Evolutionary conservation across 441 rosid species (phyloP).

Genomic region (Jatropha multifida): DNA sequence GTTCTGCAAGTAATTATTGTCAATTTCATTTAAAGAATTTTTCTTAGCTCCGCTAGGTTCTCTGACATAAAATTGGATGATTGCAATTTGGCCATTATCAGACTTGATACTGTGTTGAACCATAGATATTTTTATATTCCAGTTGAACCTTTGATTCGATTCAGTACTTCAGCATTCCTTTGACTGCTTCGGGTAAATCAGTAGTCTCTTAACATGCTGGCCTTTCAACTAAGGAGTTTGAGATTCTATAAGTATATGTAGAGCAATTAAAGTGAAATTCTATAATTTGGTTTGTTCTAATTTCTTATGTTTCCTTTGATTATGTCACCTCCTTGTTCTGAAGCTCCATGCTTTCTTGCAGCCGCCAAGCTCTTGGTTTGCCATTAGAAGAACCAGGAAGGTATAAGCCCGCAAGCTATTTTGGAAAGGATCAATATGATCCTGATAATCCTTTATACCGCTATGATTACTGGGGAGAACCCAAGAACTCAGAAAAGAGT

Average conservation of each 20-base stretch:
- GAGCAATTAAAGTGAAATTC: background rate
- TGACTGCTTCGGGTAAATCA: background rate
- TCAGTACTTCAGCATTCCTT: background rate
- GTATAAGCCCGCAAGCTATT: constrained; percentile 62
- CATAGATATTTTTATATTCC: background rate
- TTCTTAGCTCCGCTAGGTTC: background rate
- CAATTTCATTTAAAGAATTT: background rate
- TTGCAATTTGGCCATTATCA: background rate
- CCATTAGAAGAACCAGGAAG: constrained; percentile 95
- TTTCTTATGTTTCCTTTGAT: background rate
- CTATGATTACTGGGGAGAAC: constrained; percentile 95
- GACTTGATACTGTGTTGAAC: background rate
- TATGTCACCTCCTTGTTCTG: background rate
- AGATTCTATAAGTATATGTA: background rate
- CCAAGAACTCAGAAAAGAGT: constrained; percentile 88
- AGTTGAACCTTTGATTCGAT: background rate
- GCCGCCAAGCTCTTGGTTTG: constrained; percentile 83
- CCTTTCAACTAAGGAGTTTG: background rate
- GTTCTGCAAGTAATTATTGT: background rate
- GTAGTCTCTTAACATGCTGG: background rate
- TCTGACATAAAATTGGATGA: background rate
- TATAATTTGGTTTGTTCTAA: background rate
- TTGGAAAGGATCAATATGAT: constrained; percentile 85
- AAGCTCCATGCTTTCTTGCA: constrained; percentile 26
- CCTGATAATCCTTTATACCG: constrained; percentile 77